Evolutionary conservation across 2,329 filamentous ascomycete genomes (phyloP), one percentile per base, ranked within the genome.

Genomic region (Botrytis byssoidea): DNA sequence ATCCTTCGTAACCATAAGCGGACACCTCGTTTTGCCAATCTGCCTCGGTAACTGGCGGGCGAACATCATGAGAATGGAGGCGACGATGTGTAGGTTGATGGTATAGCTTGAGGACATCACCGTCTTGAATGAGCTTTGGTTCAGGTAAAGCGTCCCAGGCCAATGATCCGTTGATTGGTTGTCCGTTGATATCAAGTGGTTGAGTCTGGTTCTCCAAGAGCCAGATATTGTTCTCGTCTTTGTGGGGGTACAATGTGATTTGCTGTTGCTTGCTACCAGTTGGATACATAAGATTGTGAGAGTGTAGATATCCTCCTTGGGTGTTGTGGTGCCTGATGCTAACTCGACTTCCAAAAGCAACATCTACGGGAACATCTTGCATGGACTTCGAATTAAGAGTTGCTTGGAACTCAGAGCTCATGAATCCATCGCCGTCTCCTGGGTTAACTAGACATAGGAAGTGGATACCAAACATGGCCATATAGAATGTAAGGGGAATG

Each of bases 331-430:
- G 96, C 78, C 96, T 93, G 79, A 99, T 88, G 76, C 87, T 91
- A 79, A 99, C 88, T 76, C 93, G 90, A 82, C 94, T 97, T 74
- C 96, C 96, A 80, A 96, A 92, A 42, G 92, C 91, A 74, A 99
- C 92, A 83, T 99, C 95, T 44, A 93, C 96, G 2, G 96, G 92
- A 8, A 97, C 94, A 83, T 97, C 94, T 81, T 94, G 91, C 96
- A 99, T 99, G 71, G 89, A 91, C 86, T 98, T 99, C 80, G 91
- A 95, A 85, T 98, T 99, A 77, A 99, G 87, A 3, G 96, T 98
- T 46, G 96, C 93, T 85, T 99, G 96, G 86, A 99, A 99, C 82
- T 99, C 96, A 72, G 95, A 97, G 81, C 95, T 98, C 96, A 99
- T 99, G 86, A 99, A 99, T 72, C 96, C 96, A 83, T 99, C 96